Conservation (phyloP, 352 stramenopile species). For the Nothophytophthora sp. region DNA sequence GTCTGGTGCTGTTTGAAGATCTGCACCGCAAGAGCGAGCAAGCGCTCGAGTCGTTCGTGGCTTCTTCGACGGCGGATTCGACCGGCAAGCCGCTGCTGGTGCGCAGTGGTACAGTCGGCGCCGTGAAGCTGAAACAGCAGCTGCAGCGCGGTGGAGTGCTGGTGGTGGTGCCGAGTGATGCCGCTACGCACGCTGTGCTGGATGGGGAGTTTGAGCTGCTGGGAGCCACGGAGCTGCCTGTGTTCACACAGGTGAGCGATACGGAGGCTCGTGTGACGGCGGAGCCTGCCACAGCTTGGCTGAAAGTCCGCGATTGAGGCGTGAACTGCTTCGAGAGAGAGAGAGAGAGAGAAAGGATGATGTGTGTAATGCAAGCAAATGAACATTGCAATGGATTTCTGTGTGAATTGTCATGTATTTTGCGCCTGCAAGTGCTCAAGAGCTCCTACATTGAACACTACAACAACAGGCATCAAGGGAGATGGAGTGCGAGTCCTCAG, state of each 20-base stretch:
- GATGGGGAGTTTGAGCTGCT: conserved; percentile 46
- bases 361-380: too few relatives aligned
- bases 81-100: conserved; percentile 24
- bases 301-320: conserved; percentile 32
- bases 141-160: conserved; percentile 53
- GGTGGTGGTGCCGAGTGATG: conserved; percentile 50
- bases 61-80: conserved; percentile 27
- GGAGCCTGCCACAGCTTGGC: conserved; percentile 53
- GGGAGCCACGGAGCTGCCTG: conserved; percentile 40
- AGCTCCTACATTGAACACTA: too few relatives aligned
- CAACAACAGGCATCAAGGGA: too few relatives aligned
- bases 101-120: conserved; percentile 44
- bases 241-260: conserved; percentile 50
- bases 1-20: conserved; percentile 50
- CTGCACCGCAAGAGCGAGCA: conserved; percentile 61
- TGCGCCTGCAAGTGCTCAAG: too few relatives aligned
- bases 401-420: too few relatives aligned
- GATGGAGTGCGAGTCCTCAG: too few relatives aligned
- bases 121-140: conserved; percentile 50
- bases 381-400: too few relatives aligned
- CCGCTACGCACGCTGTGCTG: conserved; percentile 30
- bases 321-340: too few relatives aligned
- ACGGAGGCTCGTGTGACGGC: conserved; percentile 52
- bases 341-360: too few relatives aligned
- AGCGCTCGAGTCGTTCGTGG: conserved; percentile 57